Base-by-base conservation (phyloP, 2,329 filamentous ascomycete species). In the Nemania sp. region DNA sequence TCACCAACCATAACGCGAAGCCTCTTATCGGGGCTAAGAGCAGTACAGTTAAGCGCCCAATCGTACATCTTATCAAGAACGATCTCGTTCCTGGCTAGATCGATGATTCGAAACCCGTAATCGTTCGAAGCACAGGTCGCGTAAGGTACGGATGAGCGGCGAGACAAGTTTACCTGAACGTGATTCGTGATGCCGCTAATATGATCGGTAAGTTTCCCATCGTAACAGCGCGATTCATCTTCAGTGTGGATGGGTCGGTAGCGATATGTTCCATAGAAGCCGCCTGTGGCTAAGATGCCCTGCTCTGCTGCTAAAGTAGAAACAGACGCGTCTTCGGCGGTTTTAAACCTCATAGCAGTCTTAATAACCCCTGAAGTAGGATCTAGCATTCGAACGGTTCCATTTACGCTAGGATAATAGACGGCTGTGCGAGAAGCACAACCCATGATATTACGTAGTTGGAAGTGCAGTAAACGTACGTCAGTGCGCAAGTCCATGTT, bases 1-100 rank as follows among this genome's bases (percentile, higher is more conserved):
- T 95, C 93, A 54, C 92, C 92, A 0, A 93, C 92, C 70, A 94
- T 85, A 18, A 90, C 88, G 56, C 92, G 89, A 72, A 94, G 82
- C 2, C 92, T 88, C 62, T 88, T 85, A 75, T 94, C 90, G 0
- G 92, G 89, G 0, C 91, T 93, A 1, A 92, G 84, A 1, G 91
- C 89, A 0, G 90, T 88, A 80, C 91, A 93, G 79, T 95, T 95
- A 68, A 93, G 83, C 2, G 91, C 84, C 72, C 87, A 86, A 0
- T 84, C 79, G 76, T 90, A 93, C 62, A 73, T 77, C 53, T 78
- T 80, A 35, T 86, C 80, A 43, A 84, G 82, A 5, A 88, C 80
- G 69, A 92, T 88, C 26, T 82, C 86, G 69, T 91, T 87, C 3
- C 88, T 87, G 45, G 78, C 78, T 10, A 90, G 75, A 71, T 91